phyloP scores from a whole-genome alignment of 2,329 filamentous ascomycete genomes.

The Atkinsonella hypoxylon region DNA sequence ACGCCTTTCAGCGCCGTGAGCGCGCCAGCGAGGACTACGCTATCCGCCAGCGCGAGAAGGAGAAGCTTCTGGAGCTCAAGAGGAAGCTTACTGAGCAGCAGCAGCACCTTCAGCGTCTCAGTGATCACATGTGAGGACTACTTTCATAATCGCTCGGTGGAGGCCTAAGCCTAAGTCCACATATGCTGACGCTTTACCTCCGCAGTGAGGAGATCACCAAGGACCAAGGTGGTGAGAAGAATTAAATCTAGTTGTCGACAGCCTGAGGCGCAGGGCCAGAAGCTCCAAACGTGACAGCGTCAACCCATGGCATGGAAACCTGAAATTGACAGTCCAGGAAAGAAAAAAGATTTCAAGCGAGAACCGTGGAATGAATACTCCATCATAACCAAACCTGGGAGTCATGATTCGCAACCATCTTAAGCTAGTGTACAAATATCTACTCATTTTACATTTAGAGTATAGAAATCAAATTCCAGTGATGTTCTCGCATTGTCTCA shows the following conservation, averaged over 20 bases:
- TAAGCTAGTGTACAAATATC: slow-evolving; percentile 29
- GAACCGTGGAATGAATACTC: slow-evolving; percentile 7
- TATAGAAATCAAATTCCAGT: slow-evolving; percentile 7
- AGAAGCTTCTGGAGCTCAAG: slow-evolving; percentile 74
- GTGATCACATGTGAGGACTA: slow-evolving; percentile 66
- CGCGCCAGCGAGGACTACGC: slow-evolving; percentile 73
- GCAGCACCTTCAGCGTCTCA: slow-evolving; percentile 71
- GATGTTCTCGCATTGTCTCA: slow-evolving; percentile 6
- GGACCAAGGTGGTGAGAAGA: slow-evolving; percentile 56
- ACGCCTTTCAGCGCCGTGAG: slow-evolving; percentile 88
- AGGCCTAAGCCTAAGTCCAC: not conserved
- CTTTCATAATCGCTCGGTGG: not conserved
- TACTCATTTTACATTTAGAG: slow-evolving; percentile 11
- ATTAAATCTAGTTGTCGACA: slow-evolving; percentile 26
- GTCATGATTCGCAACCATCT: slow-evolving; percentile 15
- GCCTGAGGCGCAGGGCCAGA: not conserved
- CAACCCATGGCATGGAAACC: not conserved
- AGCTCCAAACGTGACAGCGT: not conserved
- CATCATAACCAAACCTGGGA: slow-evolving; percentile 11
- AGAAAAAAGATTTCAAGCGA: not conserved
- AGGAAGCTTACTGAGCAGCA: slow-evolving; percentile 66
- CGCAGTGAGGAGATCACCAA: slow-evolving; percentile 65
- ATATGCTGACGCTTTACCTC: slow-evolving; percentile 3
- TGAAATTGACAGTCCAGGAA: not conserved
- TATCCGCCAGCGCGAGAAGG: slow-evolving; percentile 77